phyloP scores from a whole-genome alignment of 2,329 filamentous ascomycete genomes.

The Ascomycota sp. region DNA sequence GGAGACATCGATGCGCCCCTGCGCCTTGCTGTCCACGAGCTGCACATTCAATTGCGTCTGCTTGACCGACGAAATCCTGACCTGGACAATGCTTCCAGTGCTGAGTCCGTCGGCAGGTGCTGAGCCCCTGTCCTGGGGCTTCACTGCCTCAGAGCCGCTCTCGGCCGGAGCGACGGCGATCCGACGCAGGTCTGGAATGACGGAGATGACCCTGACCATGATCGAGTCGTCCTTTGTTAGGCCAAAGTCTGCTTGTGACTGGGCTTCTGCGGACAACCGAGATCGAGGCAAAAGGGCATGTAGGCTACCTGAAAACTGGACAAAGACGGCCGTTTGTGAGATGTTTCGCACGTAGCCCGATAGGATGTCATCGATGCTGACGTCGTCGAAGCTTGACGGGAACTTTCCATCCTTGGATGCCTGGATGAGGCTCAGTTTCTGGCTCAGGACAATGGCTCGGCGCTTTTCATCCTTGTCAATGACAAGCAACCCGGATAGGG shows the following conservation, averaged over 20 bases:
- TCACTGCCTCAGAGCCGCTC: conserved; percentile 16
- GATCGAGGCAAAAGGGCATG: conserved; percentile 64
- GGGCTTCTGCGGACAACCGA: conserved; percentile 51
- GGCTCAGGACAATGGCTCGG: conserved; percentile 54
- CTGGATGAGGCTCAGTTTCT: conserved; percentile 65
- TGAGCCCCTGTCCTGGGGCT: conserved; percentile 10
- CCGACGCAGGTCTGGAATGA: conserved; percentile 49
- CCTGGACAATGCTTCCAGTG: conserved; percentile 55
- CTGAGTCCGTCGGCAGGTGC: conserved; percentile 46
- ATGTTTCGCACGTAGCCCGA: conserved; percentile 75
- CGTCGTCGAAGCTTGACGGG: conserved; percentile 49
- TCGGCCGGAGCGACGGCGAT: conserved; percentile 36
- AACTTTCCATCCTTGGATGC: conserved; percentile 54
- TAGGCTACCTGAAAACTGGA: conserved; percentile 66
- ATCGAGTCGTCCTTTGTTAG: conserved; percentile 59
- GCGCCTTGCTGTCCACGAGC: conserved; percentile 49
- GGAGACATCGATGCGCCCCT: conserved; percentile 84
- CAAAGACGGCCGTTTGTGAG: conserved; percentile 59
- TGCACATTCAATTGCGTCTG: conserved; percentile 84
- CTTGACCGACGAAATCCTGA: conserved; percentile 65
- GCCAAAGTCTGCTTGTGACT: conserved; percentile 53
- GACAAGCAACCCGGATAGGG: conserved; percentile 60
- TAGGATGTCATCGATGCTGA: conserved; percentile 46
- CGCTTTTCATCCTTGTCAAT: conserved; percentile 70
- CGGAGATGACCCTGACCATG: conserved; percentile 46